Percentiles rank a stretch among this genome's conserved stretches.
phyloP scores from a whole-genome alignment of 2,329 filamentous ascomycete genomes.

The Hymenoscyphus albidus region DNA sequence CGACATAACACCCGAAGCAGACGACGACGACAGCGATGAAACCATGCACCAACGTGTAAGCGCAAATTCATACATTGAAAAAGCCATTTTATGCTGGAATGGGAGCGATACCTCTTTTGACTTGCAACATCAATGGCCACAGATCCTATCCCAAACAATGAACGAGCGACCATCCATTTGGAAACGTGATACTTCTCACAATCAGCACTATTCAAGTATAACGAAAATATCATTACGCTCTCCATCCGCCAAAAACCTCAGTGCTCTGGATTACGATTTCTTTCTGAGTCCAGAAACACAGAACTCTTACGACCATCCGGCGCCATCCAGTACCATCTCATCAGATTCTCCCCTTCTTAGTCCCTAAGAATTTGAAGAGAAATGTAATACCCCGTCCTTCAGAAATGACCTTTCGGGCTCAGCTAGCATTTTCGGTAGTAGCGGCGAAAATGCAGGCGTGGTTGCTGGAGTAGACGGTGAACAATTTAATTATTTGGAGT shows the following conservation, averaged over 20 bases:
- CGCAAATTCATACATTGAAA: slow-evolving; percentile 6
- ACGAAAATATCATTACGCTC: slow-evolving; percentile 1
- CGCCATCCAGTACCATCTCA: not conserved
- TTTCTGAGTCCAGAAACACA: not conserved
- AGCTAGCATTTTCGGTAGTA: not conserved
- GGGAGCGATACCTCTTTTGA: slow-evolving; percentile 2
- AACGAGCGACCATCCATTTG: not conserved
- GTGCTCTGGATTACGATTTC: not conserved
- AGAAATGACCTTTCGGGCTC: not conserved
- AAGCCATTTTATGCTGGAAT: slow-evolving; percentile 6
- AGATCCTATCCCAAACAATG: not conserved
- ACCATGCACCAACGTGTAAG: not conserved
- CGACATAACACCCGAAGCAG: not conserved
- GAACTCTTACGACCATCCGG: not conserved
- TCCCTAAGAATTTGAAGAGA: not conserved
- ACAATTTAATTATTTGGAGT: not conserved
- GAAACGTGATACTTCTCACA: not conserved
- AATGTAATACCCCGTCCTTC: not conserved
- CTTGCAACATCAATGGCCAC: not conserved
- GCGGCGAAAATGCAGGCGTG: not conserved
- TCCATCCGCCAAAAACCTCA: not conserved
- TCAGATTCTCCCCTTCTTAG: slow-evolving; percentile 7
- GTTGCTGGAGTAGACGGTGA: not conserved
- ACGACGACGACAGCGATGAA: slow-evolving; percentile 4
- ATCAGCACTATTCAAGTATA: not conserved